phyloP scores from a whole-genome alignment of 1,139 yeast species.

The Pichia sp. region DNA sequence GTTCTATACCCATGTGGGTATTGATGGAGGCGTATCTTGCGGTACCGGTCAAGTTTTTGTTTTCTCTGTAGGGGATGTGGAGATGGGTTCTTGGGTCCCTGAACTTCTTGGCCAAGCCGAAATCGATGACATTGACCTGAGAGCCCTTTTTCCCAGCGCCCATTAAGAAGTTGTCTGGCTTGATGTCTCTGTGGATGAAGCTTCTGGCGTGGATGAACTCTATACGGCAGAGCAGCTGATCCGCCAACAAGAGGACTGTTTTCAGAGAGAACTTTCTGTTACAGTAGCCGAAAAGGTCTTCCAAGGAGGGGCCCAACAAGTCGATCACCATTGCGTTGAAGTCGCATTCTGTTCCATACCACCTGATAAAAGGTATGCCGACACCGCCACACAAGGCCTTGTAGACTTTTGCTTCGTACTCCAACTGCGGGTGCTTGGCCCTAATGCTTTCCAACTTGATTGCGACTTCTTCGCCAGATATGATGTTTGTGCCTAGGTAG shows the following conservation, averaged over 20 bases:
- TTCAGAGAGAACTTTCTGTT: slow-evolving; percentile 89
- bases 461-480: slow-evolving; percentile 96
- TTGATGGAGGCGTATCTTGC: slow-evolving; percentile 95
- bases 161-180: slow-evolving; percentile 95
- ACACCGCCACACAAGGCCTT: slow-evolving; percentile 94
- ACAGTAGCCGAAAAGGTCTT: slow-evolving; percentile 93
- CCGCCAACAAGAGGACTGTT: slow-evolving; percentile 88
- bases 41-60: slow-evolving; percentile 93
- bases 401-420: slow-evolving; percentile 93
- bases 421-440: slow-evolving; percentile 95
- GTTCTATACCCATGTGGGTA: slow-evolving; percentile 96
- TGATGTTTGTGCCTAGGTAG: slow-evolving; percentile 80
- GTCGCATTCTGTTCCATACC: slow-evolving; percentile 97
- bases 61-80: slow-evolving; percentile 95
- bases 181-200: slow-evolving; percentile 84
- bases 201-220: slow-evolving; percentile 95
- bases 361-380: slow-evolving; percentile 93
- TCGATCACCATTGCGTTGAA: slow-evolving; percentile 97
- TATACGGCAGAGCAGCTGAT: slow-evolving; percentile 88
- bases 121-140: slow-evolving; percentile 93
- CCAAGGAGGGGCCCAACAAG: slow-evolving; percentile 89
- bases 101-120: slow-evolving; percentile 93
- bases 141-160: slow-evolving; percentile 95
- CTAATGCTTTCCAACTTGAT: slow-evolving; percentile 85
- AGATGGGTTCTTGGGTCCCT: slow-evolving; percentile 93